phyloP scores from a whole-genome alignment of 2,329 filamentous ascomycete species.

The Ophiostoma pallidulum region DNA sequence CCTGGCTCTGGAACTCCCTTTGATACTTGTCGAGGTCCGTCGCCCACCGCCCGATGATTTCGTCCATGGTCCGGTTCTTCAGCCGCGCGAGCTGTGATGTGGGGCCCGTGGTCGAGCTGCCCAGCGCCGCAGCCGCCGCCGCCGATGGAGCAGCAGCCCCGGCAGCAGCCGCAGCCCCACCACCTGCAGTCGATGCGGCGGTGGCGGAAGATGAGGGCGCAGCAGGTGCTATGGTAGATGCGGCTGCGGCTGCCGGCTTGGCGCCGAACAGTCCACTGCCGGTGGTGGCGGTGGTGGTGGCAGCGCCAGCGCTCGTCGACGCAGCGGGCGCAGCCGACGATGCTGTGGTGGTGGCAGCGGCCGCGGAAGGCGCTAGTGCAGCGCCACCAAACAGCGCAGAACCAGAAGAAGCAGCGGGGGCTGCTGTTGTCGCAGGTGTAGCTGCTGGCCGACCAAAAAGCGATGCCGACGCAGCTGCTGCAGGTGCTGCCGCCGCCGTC shows the following conservation, averaged over 20 bases:
- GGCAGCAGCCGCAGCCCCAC: too few relatives aligned
- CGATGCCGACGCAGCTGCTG: conserved; percentile 11
- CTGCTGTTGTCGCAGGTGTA: background rate
- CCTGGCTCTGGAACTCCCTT: conserved; percentile 89
- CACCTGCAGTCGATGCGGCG: too few relatives aligned
- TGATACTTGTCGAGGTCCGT: conserved; percentile 93
- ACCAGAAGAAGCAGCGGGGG: conserved; percentile 17
- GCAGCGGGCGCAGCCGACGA: conserved; percentile 23
- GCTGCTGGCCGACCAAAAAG: conserved; percentile 19
- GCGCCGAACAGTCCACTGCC: conserved; percentile 13
- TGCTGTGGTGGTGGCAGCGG: conserved; percentile 17
- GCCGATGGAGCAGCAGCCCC: conserved; percentile 7
- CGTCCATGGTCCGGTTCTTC: conserved; percentile 98
- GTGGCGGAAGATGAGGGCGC: conserved; percentile 13
- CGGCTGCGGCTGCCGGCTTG: conserved; percentile 16
- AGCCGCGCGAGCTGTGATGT: conserved; percentile 78
- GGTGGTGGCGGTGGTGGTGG: conserved; percentile 12
- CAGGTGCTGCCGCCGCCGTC: conserved; percentile 16
- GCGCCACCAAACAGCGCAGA: conserved; percentile 22
- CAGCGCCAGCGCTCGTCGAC: too few relatives aligned
- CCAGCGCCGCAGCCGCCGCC: conserved; percentile 35
- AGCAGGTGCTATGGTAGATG: conserved; percentile 17
- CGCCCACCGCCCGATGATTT: conserved; percentile 95
- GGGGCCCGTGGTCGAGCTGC: conserved; percentile 70
- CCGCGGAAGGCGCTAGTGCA: too few relatives aligned